Base-by-base conservation (phyloP, 108 stramenopile species). In the Nitzschia putrida region DNA sequence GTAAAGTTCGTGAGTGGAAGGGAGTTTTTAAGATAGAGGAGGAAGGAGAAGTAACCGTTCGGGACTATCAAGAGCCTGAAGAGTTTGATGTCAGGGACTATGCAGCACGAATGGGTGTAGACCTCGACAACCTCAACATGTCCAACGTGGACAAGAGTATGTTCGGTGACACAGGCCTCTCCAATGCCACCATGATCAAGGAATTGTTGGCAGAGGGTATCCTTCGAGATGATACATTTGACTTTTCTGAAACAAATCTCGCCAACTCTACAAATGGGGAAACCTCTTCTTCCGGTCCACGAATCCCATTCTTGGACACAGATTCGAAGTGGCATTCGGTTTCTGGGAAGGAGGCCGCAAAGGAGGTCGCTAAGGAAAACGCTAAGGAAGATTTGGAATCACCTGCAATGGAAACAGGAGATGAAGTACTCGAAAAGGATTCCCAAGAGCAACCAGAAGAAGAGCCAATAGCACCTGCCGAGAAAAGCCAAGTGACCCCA, bases 41-140 rank as follows among this genome's bases (percentile, higher is more conserved):
- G 11, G 85, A 86, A 24, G 79, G 68, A 11, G 93, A 94, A 71
- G 88, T 94, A 13, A 57, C 75, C 8, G 59, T 74, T 60, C 74
- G 87, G 22, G 63, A 80, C 14, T 94, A 94, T 65, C 83, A 88
- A 29, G 87, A 83, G 61, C 82, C 93, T 24, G 87, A 91, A 72
- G 81, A 88, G 53, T 64, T 94, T 44, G 69, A 94, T 80, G 86
- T 94, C 7, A 68, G 77, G 25, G 88, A 94, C 34, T 94, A 94
- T 66, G 90, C 90, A 4, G 75, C 83, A 0, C 83, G 74, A 56
- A 59, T 94, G 58, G 93, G 93, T 2, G 93, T 94, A 13, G 90
- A 94, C 66, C 87, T 94, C 74, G 93, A 94, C 68, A 94, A 94
- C 71, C 77, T 94, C 38, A 85, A 94, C 65, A 91, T 91, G 90